Percentiles rank a stretch among this genome's conserved stretches.
phyloP scores from a whole-genome alignment of 805 yeast species.

The Candida xiaguanensis region DNA sequence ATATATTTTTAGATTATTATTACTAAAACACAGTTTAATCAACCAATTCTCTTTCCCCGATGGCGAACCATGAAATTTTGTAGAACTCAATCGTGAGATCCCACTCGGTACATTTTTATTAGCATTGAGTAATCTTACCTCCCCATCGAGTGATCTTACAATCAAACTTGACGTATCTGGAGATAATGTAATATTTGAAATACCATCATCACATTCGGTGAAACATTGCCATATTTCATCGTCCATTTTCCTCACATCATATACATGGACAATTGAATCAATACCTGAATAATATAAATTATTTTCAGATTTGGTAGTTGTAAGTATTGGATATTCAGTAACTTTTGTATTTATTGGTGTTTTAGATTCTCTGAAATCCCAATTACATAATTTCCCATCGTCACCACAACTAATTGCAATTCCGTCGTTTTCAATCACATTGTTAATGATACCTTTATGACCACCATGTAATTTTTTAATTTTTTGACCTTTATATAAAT shows the following conservation, averaged over 20 bases:
- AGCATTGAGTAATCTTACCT: conserved; percentile 56
- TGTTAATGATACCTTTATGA: conserved; percentile 52
- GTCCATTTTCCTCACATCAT: conserved; percentile 49
- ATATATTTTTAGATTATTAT: conserved; percentile 33
- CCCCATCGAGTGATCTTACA: conserved; percentile 55
- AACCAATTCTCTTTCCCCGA: conserved; percentile 50
- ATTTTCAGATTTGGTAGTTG: conserved; percentile 33
- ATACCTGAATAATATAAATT: conserved; percentile 60
- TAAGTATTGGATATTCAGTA: conserved; percentile 57
- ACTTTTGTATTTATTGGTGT: conserved; percentile 32
- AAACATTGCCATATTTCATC: conserved; percentile 44
- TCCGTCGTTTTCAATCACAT: conserved; percentile 30
- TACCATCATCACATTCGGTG: conserved; percentile 37
- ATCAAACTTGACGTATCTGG: conserved; percentile 44
- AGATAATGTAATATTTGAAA: conserved; percentile 53
- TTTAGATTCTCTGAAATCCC: conserved; percentile 62
- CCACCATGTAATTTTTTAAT: conserved; percentile 48
- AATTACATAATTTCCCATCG: conserved; percentile 54
- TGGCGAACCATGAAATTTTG: conserved; percentile 55
- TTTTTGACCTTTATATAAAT: conserved; percentile 52
- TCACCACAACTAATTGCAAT: conserved; percentile 54
- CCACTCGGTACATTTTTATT: conserved; percentile 38
- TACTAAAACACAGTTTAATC: conserved; percentile 48
- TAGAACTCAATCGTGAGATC: conserved; percentile 40
- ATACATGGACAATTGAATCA: conserved; percentile 59